Conservation (phyloP, 495 filamentous ascomycete genomes). For the Penicillium parvum region DNA sequence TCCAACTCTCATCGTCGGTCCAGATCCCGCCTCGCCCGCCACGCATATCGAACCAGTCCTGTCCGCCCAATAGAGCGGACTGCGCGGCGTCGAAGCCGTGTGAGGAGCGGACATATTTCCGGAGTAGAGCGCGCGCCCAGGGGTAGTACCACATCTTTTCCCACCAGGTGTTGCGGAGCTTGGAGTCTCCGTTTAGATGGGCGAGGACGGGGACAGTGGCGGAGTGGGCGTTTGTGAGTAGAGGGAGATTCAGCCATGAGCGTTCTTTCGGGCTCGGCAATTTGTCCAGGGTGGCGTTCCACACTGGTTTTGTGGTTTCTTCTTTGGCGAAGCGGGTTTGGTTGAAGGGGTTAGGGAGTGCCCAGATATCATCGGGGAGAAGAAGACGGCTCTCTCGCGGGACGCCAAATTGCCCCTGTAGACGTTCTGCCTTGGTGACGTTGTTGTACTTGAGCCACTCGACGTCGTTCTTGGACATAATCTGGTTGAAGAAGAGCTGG, state of each 20-base stretch:
- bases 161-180: conserved; percentile 46
- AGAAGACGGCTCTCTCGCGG: conserved; percentile 41
- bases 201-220: conserved; percentile 45
- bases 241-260: conserved; percentile 47
- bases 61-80: conserved; percentile 43
- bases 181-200: conserved; percentile 46
- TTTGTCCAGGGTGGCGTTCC: conserved; percentile 40
- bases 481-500: conserved; percentile 50
- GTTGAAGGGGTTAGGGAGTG: conserved; percentile 38
- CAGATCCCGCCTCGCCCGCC: conserved; percentile 58
- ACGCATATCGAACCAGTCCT: conserved; percentile 50
- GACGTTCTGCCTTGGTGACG: conserved; percentile 32
- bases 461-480: conserved; percentile 39
- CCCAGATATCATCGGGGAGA: conserved; percentile 38
- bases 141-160: conserved; percentile 54
- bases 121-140: conserved; percentile 48
- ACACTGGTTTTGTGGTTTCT: conserved; percentile 31
- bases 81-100: conserved; percentile 41
- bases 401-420: conserved; percentile 39
- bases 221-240: conserved; percentile 52
- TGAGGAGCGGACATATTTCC: conserved; percentile 44
- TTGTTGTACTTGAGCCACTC: conserved; percentile 48
- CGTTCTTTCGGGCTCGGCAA: conserved; percentile 32
- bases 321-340: conserved; percentile 31
- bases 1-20: conserved; percentile 52